Evolutionary conservation across 1,284 basidiomycete genomes (phyloP).

Genomic region (Ganoderma lingzhi): DNA sequence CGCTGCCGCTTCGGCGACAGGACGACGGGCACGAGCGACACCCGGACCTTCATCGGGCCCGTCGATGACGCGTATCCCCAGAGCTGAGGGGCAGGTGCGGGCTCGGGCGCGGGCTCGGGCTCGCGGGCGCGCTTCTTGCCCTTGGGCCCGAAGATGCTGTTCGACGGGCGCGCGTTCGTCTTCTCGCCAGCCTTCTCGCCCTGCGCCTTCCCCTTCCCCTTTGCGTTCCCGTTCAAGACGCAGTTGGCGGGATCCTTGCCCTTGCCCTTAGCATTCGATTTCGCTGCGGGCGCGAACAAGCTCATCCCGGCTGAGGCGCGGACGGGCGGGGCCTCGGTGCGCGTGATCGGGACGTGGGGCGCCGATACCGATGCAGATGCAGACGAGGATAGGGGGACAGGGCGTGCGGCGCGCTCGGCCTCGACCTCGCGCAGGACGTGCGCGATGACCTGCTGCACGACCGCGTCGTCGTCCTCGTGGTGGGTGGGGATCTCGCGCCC

Average conservation of each 20-base stretch:
- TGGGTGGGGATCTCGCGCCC: background rate
- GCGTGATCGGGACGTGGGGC: background rate
- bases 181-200: background rate
- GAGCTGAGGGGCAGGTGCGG: background rate
- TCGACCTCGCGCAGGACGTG: background rate
- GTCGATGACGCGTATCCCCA: conserved; percentile 11
- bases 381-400: background rate
- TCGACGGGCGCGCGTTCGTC: no score
- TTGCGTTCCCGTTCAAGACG: no score
- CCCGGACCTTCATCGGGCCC: conserved; percentile 12
- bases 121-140: conserved; percentile 28
- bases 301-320: background rate
- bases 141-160: background rate
- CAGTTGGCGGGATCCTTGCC: background rate
- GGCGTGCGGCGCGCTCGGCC: conserved; percentile 2
- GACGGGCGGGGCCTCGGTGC: background rate
- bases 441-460: conserved; percentile 1
- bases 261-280: conserved; percentile 6
- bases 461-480: background rate
- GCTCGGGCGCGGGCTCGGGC: conserved; percentile 14
- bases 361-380: background rate
- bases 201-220: background rate
- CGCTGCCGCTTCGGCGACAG: background rate
- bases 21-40: conserved; percentile 1
- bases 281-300: background rate